Percentiles rank a stretch among this genome's conserved stretches.
phyloP scores from a whole-genome alignment of 2,329 filamentous ascomycete genomes.

The Colletotrichum horii region DNA sequence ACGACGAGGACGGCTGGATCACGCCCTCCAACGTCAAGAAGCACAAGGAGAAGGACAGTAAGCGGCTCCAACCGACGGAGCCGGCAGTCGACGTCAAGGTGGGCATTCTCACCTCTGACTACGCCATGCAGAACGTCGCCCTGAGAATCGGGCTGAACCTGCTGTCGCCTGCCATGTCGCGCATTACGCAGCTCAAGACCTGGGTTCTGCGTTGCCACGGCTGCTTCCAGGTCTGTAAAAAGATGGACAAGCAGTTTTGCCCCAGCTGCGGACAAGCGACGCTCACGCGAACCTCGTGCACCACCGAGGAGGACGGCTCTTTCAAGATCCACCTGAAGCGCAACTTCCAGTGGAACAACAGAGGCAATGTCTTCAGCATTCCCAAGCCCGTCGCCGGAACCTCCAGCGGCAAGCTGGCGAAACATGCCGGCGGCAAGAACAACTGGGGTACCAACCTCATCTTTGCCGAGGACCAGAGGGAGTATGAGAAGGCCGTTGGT shows the following conservation, averaged over 20 bases:
- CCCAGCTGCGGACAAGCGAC: slow-evolving; percentile 88
- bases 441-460: slow-evolving; percentile 88
- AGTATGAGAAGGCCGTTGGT: slow-evolving; percentile 72
- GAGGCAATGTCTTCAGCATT: slow-evolving; percentile 90
- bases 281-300: slow-evolving; percentile 83
- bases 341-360: slow-evolving; percentile 95
- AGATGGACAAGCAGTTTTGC: slow-evolving; percentile 92
- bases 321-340: slow-evolving; percentile 89
- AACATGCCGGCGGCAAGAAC: slow-evolving; percentile 72
- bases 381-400: slow-evolving; percentile 87
- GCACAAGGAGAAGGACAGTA: slow-evolving; percentile 73
- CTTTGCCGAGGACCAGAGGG: slow-evolving; percentile 94
- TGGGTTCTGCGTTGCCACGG: slow-evolving; percentile 93
- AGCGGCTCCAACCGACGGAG: slow-evolving; percentile 38
- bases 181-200: slow-evolving; percentile 84
- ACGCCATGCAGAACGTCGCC: slow-evolving; percentile 96
- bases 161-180: slow-evolving; percentile 77
- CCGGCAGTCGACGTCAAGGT: slow-evolving; percentile 74
- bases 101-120: slow-evolving; percentile 93
- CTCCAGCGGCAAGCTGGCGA: slow-evolving; percentile 75
- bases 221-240: slow-evolving; percentile 84
- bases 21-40: slow-evolving; percentile 91
- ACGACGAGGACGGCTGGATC: slow-evolving; percentile 83
- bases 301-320: slow-evolving; percentile 78
- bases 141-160: slow-evolving; percentile 94